These are phyloP conservation scores for Escallonia rubra DNA, from an alignment of 129 eudicot species.

Conservation along the genomic window DNA sequence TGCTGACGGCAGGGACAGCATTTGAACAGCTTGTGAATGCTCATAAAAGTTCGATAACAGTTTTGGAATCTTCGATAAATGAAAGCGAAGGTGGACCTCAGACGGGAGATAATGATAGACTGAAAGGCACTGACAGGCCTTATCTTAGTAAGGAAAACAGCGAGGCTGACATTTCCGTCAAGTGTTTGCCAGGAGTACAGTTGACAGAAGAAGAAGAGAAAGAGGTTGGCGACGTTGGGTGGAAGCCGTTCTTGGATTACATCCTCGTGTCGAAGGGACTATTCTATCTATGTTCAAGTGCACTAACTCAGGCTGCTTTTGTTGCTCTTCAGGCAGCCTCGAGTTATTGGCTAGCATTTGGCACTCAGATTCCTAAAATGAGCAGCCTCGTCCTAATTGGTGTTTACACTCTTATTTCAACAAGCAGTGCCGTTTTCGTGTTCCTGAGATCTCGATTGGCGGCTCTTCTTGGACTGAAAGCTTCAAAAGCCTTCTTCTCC, in stretches of 20 bases:
- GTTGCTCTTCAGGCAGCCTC: conserved; percentile 54
- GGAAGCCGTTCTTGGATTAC: conserved; percentile 55
- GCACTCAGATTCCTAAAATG: conserved; percentile 31
- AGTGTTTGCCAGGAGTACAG: conserved; percentile 34
- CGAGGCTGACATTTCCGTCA: conserved; percentile 26
- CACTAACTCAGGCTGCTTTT: conserved; percentile 38
- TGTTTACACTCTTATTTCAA: conserved; percentile 41
- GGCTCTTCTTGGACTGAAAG: conserved; percentile 53
- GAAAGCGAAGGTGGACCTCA: conserved; percentile 12
- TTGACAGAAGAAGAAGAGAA: conserved; percentile 64
- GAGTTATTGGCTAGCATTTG: conserved; percentile 68
- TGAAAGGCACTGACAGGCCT: conserved; percentile 7
- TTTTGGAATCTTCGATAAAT: conserved; percentile 30
- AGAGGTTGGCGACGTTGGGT: conserved; percentile 46
- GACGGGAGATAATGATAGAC: background rate
- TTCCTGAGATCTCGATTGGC: conserved; percentile 39
- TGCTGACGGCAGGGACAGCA: conserved; percentile 51
- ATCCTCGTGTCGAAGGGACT: conserved; percentile 38
- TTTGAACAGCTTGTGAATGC: conserved; percentile 71
- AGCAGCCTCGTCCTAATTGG: conserved; percentile 32
- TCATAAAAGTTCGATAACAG: conserved; percentile 46
- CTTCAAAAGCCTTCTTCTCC: conserved; percentile 56
- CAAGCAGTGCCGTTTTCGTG: conserved; percentile 45
- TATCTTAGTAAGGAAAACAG: conserved; percentile 29
- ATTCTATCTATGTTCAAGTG: conserved; percentile 2